Conservation (phyloP, 345 rosid genomes). For the Microcos paniculata region DNA sequence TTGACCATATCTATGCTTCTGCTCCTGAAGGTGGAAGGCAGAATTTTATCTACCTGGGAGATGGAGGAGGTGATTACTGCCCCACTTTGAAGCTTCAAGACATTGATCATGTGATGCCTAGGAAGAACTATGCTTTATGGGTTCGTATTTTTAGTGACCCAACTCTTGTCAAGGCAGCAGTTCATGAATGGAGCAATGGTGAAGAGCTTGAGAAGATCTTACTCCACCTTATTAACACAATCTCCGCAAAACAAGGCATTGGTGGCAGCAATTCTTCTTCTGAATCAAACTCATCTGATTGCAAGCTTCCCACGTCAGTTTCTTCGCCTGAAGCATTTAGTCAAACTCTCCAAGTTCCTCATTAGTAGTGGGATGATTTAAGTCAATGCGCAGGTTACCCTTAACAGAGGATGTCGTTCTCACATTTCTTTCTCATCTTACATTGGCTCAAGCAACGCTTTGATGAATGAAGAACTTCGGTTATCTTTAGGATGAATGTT, state of each 20-base stretch:
- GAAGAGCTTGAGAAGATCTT: conserved; percentile 56
- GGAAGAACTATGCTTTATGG: conserved; percentile 69
- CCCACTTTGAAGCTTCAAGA: conserved; percentile 61
- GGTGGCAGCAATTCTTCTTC: conserved; percentile 3
- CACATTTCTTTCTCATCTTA: background rate
- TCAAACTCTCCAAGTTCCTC: background rate
- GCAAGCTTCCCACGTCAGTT: conserved; percentile 2
- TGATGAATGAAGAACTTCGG: background rate
- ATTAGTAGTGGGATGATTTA: background rate
- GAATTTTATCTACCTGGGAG: conserved; percentile 73
- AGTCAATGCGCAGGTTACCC: background rate
- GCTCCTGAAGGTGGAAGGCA: conserved; percentile 20
- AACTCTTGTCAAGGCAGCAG: conserved; percentile 56
- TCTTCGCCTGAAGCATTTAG: conserved; percentile 10
- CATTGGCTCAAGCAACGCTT: background rate
- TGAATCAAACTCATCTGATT: conserved; percentile 11
- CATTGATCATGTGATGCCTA: conserved; percentile 69
- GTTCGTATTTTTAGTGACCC: conserved; percentile 37
- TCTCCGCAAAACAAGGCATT: conserved; percentile 20
- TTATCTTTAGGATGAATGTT: background rate
- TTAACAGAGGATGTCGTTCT: background rate
- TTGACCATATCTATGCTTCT: conserved; percentile 45
- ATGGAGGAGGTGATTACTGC: conserved; percentile 83
- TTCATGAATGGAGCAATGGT: conserved; percentile 67
- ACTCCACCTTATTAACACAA: conserved; percentile 37